phyloP scores from a whole-genome alignment of 352 stramenopile species.

The Phytopythium cucurbitacearum region DNA sequence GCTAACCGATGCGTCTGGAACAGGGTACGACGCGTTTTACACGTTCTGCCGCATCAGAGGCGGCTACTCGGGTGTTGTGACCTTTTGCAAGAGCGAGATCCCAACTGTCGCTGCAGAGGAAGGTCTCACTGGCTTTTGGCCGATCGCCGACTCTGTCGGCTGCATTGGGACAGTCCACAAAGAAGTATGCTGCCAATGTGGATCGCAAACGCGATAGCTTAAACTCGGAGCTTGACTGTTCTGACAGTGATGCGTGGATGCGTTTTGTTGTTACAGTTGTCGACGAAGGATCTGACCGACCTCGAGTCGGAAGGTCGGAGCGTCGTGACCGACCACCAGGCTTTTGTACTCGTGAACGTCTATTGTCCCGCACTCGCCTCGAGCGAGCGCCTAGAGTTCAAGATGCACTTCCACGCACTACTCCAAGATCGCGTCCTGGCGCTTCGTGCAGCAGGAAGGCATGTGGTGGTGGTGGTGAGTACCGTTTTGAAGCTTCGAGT shows the following conservation, averaged over 20 bases:
- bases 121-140: slow-evolving; percentile 60
- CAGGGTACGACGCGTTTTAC: slow-evolving; percentile 82
- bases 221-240: neutral
- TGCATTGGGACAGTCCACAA: slow-evolving; percentile 41
- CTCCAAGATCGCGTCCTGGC: slow-evolving; percentile 59
- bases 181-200: slow-evolving; percentile 21
- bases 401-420: slow-evolving; percentile 75
- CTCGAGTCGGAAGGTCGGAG: slow-evolving; percentile 80
- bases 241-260: neutral
- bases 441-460: slow-evolving; percentile 42
- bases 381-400: slow-evolving; percentile 77
- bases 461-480: slow-evolving; percentile 64
- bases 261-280: slow-evolving; percentile 24
- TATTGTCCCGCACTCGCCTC: slow-evolving; percentile 81
- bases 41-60: slow-evolving; percentile 63
- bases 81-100: slow-evolving; percentile 49
- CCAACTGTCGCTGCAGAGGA: slow-evolving; percentile 63
- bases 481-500: neutral
- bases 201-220: neutral
- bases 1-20: neutral
- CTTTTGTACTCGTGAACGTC: slow-evolving; percentile 89
- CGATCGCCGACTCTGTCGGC: slow-evolving; percentile 51
- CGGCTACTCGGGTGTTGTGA: slow-evolving; percentile 80
- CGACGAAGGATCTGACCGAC: slow-evolving; percentile 44
- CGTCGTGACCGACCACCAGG: slow-evolving; percentile 82